Conservation (phyloP, 352 stramenopile genomes). For the Lagenidium giganteum region DNA sequence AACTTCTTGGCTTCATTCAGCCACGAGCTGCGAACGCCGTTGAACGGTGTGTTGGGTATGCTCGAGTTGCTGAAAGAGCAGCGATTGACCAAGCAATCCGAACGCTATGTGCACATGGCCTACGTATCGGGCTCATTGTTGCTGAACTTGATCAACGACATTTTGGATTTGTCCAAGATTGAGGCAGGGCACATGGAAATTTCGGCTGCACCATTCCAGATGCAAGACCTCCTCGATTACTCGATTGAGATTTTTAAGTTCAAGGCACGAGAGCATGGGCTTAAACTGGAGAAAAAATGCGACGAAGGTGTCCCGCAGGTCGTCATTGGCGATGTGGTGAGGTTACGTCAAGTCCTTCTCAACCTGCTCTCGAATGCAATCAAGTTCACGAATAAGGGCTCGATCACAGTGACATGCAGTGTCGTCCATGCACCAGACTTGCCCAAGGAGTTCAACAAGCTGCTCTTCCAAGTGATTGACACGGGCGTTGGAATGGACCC, state of each 20-base stretch:
- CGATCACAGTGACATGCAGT: conserved; percentile 73
- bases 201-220: conserved; percentile 77
- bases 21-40: conserved; percentile 73
- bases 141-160: conserved; percentile 90
- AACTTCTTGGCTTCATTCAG: conserved; percentile 87
- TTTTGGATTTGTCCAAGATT: conserved; percentile 91
- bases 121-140: conserved; percentile 84
- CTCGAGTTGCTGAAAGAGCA: conserved; percentile 77
- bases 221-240: conserved; percentile 80
- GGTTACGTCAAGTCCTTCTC: conserved; percentile 72
- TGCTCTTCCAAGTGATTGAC: conserved; percentile 84
- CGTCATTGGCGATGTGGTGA: conserved; percentile 73
- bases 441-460: conserved; percentile 55
- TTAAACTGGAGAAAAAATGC: conserved; percentile 81
- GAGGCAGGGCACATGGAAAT: conserved; percentile 90
- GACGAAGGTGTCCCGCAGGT: conserved; percentile 56
- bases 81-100: conserved; percentile 50
- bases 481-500: conserved; percentile 78
- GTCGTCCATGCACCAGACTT: conserved; percentile 63
- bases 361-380: conserved; percentile 86
- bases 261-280: conserved; percentile 75
- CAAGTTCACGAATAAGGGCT: conserved; percentile 83
- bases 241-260: conserved; percentile 90
- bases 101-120: conserved; percentile 82
- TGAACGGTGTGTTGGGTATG: conserved; percentile 84